Conservation (phyloP, 768 basidiomycete genomes). For the Podaxis sp. region DNA sequence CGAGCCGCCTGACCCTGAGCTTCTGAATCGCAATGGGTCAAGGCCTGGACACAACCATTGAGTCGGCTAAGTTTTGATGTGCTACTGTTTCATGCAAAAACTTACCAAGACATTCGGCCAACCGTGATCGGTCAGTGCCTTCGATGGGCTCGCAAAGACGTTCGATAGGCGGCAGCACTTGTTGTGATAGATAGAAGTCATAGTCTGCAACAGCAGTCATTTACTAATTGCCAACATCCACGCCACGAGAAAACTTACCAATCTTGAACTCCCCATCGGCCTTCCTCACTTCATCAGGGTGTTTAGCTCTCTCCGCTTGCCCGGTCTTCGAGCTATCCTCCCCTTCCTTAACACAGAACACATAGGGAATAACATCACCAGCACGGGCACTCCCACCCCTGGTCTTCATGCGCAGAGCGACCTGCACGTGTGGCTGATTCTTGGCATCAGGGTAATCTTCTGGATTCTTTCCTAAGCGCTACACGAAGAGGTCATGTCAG, state of each 20-base stretch:
- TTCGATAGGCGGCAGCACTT: conserved; percentile 93
- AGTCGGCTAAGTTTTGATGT: neutral
- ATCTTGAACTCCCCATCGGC: conserved; percentile 67
- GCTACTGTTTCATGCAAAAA: neutral
- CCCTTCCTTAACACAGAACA: conserved; percentile 84
- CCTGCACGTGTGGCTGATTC: conserved; percentile 94
- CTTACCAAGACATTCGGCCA: conserved; percentile 93
- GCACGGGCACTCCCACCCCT: conserved; percentile 76
- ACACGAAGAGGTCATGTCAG: neutral
- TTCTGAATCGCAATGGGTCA: conserved; percentile 32
- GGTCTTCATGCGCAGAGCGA: conserved; percentile 86
- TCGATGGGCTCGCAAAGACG: conserved; percentile 96
- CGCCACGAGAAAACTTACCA: conserved; percentile 41
- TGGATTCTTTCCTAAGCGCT: conserved; percentile 96
- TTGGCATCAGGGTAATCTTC: conserved; percentile 97
- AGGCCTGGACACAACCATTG: conserved; percentile 38
- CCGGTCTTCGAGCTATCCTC: conserved; percentile 68
- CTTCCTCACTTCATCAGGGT: conserved; percentile 88
- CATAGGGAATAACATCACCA: conserved; percentile 95
- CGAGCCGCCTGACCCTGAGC: conserved; percentile 28
- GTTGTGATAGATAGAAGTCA: conserved; percentile 87
- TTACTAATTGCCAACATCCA: neutral
- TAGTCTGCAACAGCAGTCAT: conserved; percentile 56
- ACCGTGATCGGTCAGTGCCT: conserved; percentile 86
- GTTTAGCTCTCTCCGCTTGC: conserved; percentile 88